Base-by-base conservation (phyloP, 2,329 filamentous ascomycete genomes). In the Colletotrichum simmondsii region DNA sequence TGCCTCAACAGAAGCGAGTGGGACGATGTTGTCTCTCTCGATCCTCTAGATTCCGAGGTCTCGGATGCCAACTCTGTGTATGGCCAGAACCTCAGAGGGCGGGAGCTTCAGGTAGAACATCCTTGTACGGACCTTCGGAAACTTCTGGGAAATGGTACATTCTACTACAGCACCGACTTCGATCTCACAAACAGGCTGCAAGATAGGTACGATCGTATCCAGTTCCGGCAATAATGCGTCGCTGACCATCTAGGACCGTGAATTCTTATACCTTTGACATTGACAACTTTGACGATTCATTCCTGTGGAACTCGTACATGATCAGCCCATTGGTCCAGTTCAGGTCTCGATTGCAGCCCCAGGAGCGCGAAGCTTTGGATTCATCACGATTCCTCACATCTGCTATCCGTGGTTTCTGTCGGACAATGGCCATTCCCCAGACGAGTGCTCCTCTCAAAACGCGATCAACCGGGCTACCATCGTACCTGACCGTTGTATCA, bases 291-390 rank as follows among this genome's bases (percentile, higher is more conserved):
- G 95, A 99, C 81, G 93, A 95, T 78, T 93, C 94, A 1, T 98
- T 98, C 80, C 85, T 99, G 22, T 99, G 97, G 97, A 99, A 99
- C 80, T 97, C 95, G 4, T 98, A 97, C 83, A 98, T 99, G 95
- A 98, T 99, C 78, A 92, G 93, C 75, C 95, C 97, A 5, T 87
- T 99, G 66, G 92, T 98, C 35, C 90, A 95, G 80, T 98, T 99
- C 81, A 92, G 97, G 56, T 95, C 93, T 35, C 90, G 94, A 22
- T 87, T 99, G 59, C 89, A 94, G 73, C 89, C 90, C 6, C 88
- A 90, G 66, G 95, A 98, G 77, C 93, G 92, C 76, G 88, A 91
- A 73, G 92, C 91, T 5, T 88, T 99, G n/a, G 97, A 99, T 84
- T 87, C 89, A 3, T 98, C 95, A 24, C 90, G 93, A 53, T 95